Evolutionary conservation across 306 rosid species (phyloP).

Genomic region (Medicago lupulina): DNA sequence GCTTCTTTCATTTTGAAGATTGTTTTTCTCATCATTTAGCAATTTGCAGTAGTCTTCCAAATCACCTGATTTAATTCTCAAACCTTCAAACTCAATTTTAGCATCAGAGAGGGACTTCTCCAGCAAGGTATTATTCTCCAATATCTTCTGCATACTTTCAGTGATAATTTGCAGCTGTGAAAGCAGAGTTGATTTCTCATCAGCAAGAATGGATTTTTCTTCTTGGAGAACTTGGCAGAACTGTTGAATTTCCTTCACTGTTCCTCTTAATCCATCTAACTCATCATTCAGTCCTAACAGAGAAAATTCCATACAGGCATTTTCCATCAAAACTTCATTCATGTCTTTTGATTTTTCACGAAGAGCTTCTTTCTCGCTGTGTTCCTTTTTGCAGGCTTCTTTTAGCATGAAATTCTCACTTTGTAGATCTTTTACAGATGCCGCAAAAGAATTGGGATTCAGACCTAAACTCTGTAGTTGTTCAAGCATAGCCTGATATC

Average conservation of each 20-base stretch:
- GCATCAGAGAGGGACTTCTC: conserved; percentile 81
- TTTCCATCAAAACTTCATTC: conserved; percentile 67
- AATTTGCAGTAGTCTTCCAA: conserved; percentile 74
- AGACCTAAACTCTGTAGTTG: conserved; percentile 74
- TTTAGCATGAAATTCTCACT: conserved; percentile 67
- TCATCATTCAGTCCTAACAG: conserved; percentile 59
- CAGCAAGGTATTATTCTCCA: conserved; percentile 72
- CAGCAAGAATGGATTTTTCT: conserved; percentile 69
- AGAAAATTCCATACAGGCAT: conserved; percentile 65
- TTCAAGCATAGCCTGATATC: conserved; percentile 72
- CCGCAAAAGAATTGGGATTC: conserved; percentile 65
- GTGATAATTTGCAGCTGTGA: conserved; percentile 78
- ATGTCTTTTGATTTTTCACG: conserved; percentile 66
- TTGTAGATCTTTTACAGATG: conserved; percentile 75
- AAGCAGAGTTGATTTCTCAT: conserved; percentile 73
- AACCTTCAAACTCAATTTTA: conserved; percentile 73
- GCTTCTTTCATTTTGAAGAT: conserved; percentile 78
- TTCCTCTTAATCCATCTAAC: conserved; percentile 63
- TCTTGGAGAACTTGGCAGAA: conserved; percentile 69
- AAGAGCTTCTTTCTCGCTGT: conserved; percentile 67
- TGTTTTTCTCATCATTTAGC: conserved; percentile 70
- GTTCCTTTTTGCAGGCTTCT: conserved; percentile 63
- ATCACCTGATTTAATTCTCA: conserved; percentile 69
- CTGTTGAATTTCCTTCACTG: conserved; percentile 62
- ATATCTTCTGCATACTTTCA: conserved; percentile 77